phyloP scores from a whole-genome alignment of 2,329 filamentous ascomycete species.

The Podosphaera aphanis region DNA sequence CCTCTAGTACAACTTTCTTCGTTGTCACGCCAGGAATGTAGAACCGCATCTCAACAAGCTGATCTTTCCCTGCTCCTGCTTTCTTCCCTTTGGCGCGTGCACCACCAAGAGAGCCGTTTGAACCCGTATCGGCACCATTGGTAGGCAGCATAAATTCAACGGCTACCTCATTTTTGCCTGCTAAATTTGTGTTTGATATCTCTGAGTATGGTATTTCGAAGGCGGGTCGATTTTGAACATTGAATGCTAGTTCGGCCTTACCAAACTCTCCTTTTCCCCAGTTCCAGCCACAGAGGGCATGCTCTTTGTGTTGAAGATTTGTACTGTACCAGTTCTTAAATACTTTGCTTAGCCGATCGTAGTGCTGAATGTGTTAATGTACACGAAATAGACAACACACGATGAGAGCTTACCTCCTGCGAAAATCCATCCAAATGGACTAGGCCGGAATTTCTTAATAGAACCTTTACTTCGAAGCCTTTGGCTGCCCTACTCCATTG shows the following conservation, averaged over 20 bases:
- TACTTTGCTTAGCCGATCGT: conserved; percentile 69
- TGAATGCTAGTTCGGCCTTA: conserved; percentile 87
- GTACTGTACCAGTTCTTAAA: conserved; percentile 98
- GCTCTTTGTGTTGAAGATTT: conserved; percentile 76
- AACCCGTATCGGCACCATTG: conserved; percentile 46
- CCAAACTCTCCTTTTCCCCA: conserved; percentile 97
- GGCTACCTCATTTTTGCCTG: conserved; percentile 91
- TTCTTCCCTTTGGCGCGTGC: conserved; percentile 63
- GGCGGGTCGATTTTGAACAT: conserved; percentile 83
- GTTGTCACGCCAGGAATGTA: conserved; percentile 85
- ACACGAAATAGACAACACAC: not conserved
- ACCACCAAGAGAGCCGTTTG: conserved; percentile 51
- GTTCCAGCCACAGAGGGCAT: conserved; percentile 91
- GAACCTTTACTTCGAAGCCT: conserved; percentile 81
- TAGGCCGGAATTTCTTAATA: conserved; percentile 61
- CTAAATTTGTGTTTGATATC: conserved; percentile 91
- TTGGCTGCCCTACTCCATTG: conserved; percentile 89
- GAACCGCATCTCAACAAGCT: conserved; percentile 95
- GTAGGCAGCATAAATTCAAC: conserved; percentile 70
- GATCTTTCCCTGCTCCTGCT: conserved; percentile 67
- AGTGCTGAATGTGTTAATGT: conserved; percentile 32
- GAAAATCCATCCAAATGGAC: conserved; percentile 90
- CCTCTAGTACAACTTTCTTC: conserved; percentile 38
- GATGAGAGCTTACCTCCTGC: conserved; percentile 37
- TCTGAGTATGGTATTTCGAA: conserved; percentile 96